Conservation (phyloP, 1,284 basidiomycete species). For the Marasmius tenuissimus region DNA sequence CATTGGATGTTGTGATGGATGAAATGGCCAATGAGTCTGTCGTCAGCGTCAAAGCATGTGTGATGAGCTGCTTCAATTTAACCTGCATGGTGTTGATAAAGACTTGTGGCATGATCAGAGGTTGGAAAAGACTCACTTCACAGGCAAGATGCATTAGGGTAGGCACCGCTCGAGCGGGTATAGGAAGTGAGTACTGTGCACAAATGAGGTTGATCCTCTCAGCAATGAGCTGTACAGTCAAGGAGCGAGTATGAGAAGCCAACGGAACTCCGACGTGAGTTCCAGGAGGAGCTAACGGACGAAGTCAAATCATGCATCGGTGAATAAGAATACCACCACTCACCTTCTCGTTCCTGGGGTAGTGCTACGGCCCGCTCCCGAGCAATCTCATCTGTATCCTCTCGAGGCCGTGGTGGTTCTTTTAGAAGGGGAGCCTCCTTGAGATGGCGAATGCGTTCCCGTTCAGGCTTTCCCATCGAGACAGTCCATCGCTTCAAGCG, state of each 20-base stretch:
- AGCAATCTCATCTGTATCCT: constrained; percentile 63
- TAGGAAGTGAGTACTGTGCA: constrained; percentile 67
- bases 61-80: constrained; percentile 79
- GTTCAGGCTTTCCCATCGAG: constrained; percentile 67
- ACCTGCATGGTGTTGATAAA: constrained; percentile 42
- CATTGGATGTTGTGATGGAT: constrained; percentile 68
- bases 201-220: constrained; percentile 79
- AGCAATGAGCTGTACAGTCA: constrained; percentile 73
- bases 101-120: background rate
- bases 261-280: constrained; percentile 69
- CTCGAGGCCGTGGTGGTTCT: constrained; percentile 41
- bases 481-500: constrained; percentile 77
- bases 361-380: constrained; percentile 67
- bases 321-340: constrained; percentile 14
- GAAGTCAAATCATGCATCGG: background rate
- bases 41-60: constrained; percentile 73
- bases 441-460: constrained; percentile 64
- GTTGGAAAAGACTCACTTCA: constrained; percentile 47
- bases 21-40: constrained; percentile 73
- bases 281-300: constrained; percentile 60
- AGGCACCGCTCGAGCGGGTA: constrained; percentile 62
- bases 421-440: constrained; percentile 32
- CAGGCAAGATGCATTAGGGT: constrained; percentile 74
- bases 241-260: constrained; percentile 64
- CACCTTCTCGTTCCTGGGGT: constrained; percentile 64